Conservation (phyloP, 495 filamentous ascomycete species). For the Filosporella fistucella region DNA sequence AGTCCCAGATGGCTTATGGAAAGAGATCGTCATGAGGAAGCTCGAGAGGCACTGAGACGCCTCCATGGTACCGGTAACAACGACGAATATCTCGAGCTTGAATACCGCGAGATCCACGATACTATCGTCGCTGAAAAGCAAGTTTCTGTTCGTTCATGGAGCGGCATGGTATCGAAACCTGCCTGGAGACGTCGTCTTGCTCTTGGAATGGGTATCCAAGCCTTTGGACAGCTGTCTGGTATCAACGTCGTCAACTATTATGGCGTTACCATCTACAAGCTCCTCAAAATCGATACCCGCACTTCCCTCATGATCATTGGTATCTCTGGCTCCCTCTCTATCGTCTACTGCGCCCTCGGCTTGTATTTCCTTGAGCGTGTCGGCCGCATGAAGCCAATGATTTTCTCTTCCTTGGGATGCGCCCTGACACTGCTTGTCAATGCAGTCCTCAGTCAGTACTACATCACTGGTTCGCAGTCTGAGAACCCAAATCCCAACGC, state of each 20-base stretch:
- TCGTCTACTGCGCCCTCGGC: slow-evolving; percentile 44
- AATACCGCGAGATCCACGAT: slow-evolving; percentile 41
- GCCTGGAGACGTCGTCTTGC: slow-evolving; percentile 43
- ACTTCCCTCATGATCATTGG: slow-evolving; percentile 48
- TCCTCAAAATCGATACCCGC: slow-evolving; percentile 39
- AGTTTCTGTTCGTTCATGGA: slow-evolving; percentile 35
- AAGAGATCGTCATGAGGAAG: slow-evolving; percentile 40
- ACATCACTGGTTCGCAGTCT: slow-evolving; percentile 27
- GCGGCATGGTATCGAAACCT: slow-evolving; percentile 36
- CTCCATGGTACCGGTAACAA: slow-evolving; percentile 44
- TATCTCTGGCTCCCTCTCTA: slow-evolving; percentile 45
- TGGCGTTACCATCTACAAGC: slow-evolving; percentile 43
- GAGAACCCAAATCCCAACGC: slow-evolving; percentile 33
- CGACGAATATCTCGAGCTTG: slow-evolving; percentile 36
- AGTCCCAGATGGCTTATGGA: slow-evolving; percentile 55
- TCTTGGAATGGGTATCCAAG: slow-evolving; percentile 47
- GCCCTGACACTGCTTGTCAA: slow-evolving; percentile 40
- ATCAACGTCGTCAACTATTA: slow-evolving; percentile 51
- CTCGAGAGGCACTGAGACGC: slow-evolving; percentile 33
- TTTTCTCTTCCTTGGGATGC: slow-evolving; percentile 42
- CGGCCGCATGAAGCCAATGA: slow-evolving; percentile 46
- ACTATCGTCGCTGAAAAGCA: slow-evolving; percentile 36
- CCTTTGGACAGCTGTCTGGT: slow-evolving; percentile 48
- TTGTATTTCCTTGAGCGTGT: slow-evolving; percentile 49
- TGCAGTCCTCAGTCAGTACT: slow-evolving; percentile 38